Evolutionary conservation across 73 alveolate genomes (phyloP).

Genomic region (Paramecium caudatum): DNA sequence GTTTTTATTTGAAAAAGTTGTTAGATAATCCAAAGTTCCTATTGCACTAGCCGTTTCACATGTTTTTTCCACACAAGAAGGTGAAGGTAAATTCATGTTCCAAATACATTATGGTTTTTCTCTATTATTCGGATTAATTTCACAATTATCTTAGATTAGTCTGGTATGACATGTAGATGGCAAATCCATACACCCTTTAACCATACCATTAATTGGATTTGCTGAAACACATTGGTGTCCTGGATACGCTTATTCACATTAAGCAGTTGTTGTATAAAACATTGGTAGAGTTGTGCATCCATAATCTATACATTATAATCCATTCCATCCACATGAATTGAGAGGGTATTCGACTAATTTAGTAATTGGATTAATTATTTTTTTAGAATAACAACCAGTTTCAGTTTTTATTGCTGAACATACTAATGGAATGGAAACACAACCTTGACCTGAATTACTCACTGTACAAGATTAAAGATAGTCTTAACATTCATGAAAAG

Average conservation of each 20-base stretch:
- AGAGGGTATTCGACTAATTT: background rate
- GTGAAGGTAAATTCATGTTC: background rate
- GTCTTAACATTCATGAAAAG: background rate
- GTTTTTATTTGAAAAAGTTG: no score
- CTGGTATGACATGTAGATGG: background rate
- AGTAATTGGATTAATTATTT: no score
- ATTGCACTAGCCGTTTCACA: background rate
- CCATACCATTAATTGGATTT: background rate
- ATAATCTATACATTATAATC: background rate
- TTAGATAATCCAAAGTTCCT: background rate
- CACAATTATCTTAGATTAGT: background rate
- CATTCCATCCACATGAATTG: background rate
- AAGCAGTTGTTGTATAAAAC: no score
- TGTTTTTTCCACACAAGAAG: background rate
- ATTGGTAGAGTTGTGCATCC: background rate
- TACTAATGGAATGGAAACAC: background rate
- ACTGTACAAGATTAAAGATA: background rate
- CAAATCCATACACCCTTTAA: conserved; percentile 7
- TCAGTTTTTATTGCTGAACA: background rate
- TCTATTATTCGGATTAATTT: no score
- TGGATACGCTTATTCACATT: no score
- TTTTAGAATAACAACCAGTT: background rate
- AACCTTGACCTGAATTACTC: background rate
- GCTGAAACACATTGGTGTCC: no score
- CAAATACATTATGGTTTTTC: conserved; percentile 3